These are phyloP conservation scores for Epichloe gansuensis DNA, from an alignment of 2,329 filamentous ascomycete species.

Conservation along the genomic window DNA sequence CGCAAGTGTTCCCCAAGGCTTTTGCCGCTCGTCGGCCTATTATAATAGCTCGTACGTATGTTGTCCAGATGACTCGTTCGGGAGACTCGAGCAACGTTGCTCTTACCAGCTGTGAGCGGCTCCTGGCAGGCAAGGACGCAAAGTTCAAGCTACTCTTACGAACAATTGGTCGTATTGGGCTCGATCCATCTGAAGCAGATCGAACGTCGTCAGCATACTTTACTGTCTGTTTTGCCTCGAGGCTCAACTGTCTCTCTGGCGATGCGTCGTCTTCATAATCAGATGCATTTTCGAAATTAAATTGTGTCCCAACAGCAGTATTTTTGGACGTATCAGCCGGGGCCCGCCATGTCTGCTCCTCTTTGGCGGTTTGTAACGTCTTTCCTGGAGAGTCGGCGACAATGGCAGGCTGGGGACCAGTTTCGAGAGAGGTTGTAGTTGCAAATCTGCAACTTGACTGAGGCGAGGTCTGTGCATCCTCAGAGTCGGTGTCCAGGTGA, in stretches of 20 bases:
- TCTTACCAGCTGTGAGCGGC: slow-evolving; percentile 74
- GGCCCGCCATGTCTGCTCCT: slow-evolving; percentile 26
- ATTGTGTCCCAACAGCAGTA: neutral
- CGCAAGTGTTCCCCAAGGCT: slow-evolving; percentile 43
- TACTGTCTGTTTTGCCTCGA: slow-evolving; percentile 1
- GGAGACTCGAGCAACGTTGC: slow-evolving; percentile 59
- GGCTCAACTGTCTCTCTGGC: slow-evolving; percentile 4
- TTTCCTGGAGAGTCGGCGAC: slow-evolving; percentile 22
- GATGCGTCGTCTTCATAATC: slow-evolving; percentile 3
- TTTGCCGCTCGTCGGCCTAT: slow-evolving; percentile 60
- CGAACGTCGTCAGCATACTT: slow-evolving; percentile 31
- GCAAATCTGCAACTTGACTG: slow-evolving; percentile 11
- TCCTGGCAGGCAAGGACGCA: slow-evolving; percentile 86
- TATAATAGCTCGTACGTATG: slow-evolving; percentile 61
- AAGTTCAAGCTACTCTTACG: slow-evolving; percentile 95
- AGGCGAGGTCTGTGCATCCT: slow-evolving; percentile 11
- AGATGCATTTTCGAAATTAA: neutral
- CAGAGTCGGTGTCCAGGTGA: slow-evolving; percentile 12
- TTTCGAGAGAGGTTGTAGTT: slow-evolving; percentile 9
- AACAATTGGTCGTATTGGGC: slow-evolving; percentile 62
- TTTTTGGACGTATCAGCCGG: slow-evolving; percentile 7
- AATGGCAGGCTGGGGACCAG: slow-evolving; percentile 15
- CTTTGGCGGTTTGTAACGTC: slow-evolving; percentile 31
- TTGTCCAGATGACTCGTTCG: slow-evolving; percentile 69
- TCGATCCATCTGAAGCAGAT: slow-evolving; percentile 59